A percentile compares a stretch with the other conserved stretches of the same genome.
Conservation (phyloP, 768 basidiomycete species). For the Floccularia luteovirens region DNA sequence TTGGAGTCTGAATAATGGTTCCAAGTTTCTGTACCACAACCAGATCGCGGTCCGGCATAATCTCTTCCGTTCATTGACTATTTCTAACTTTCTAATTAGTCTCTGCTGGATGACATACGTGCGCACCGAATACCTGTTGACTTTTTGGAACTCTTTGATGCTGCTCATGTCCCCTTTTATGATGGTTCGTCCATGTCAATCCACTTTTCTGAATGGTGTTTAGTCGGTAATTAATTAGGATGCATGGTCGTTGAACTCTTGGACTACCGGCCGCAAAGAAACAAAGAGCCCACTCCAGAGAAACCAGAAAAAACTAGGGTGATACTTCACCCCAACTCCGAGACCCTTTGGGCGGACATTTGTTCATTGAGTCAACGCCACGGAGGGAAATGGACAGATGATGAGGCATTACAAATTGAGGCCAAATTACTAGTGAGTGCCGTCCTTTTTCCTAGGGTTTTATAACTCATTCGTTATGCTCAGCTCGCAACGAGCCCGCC, state of each 20-base stretch:
- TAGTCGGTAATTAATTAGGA: conserved; percentile 31
- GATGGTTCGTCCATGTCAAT: conserved; percentile 49
- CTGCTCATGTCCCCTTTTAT: conserved; percentile 70
- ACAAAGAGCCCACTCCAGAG: conserved; percentile 49
- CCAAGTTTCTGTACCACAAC: conserved; percentile 77
- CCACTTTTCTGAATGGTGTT: background rate
- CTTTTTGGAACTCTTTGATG: conserved; percentile 75
- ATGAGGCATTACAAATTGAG: conserved; percentile 67
- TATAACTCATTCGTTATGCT: conserved; percentile 2
- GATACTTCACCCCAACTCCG: conserved; percentile 69
- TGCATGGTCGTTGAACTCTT: conserved; percentile 82
- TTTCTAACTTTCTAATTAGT: conserved; percentile 29
- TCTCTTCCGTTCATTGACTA: conserved; percentile 1
- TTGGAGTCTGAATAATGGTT: conserved; percentile 77
- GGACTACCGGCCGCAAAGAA: conserved; percentile 60
- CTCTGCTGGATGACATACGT: conserved; percentile 76
- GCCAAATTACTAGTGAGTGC: conserved; percentile 60
- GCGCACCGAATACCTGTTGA: conserved; percentile 81
- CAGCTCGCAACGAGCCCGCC: conserved; percentile 72
- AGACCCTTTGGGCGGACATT: conserved; percentile 75
- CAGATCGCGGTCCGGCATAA: conserved; percentile 49
- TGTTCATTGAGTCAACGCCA: conserved; percentile 57
- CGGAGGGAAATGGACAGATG: conserved; percentile 59
- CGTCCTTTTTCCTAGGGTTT: conserved; percentile 4
- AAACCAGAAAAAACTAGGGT: conserved; percentile 61